Percentiles rank a stretch among this genome's conserved stretches.
phyloP scores from a whole-genome alignment of 2,329 filamentous ascomycete species.

The Botrytis aclada region DNA sequence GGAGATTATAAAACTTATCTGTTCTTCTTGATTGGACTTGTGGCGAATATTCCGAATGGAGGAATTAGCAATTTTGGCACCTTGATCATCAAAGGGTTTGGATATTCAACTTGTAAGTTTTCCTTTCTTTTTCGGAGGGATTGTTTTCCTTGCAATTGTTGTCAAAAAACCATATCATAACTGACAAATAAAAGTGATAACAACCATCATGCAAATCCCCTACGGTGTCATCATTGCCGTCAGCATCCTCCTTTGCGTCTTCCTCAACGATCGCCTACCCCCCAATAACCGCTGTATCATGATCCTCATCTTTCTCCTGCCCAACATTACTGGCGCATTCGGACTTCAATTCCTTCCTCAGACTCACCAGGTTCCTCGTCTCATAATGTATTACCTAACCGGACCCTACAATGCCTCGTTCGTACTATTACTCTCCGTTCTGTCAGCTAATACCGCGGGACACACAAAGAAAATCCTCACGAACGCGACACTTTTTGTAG shows the following conservation, averaged over 20 bases:
- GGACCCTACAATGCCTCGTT: slow-evolving; percentile 25
- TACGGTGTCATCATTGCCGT: slow-evolving; percentile 57
- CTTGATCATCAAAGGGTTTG: slow-evolving; percentile 55
- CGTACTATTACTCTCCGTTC: slow-evolving; percentile 41
- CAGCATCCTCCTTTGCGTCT: slow-evolving; percentile 42
- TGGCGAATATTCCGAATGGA: slow-evolving; percentile 53
- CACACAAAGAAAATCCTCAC: slow-evolving; percentile 48
- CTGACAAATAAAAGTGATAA: slow-evolving; percentile 39
- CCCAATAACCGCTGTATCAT: slow-evolving; percentile 4
- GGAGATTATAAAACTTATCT: slow-evolving; percentile 27
- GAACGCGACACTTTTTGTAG: slow-evolving; percentile 44
- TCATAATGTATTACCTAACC: slow-evolving; percentile 49
- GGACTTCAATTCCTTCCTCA: slow-evolving; percentile 45
- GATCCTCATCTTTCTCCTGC: slow-evolving; percentile 53
- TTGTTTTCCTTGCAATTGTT: not conserved
- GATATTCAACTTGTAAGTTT: slow-evolving; percentile 37
- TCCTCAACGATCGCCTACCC: slow-evolving; percentile 50
- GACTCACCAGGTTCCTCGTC: slow-evolving; percentile 44
- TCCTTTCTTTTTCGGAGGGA: not conserved
- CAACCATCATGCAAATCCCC: slow-evolving; percentile 53
- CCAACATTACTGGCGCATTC: slow-evolving; percentile 53
- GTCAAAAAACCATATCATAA: not conserved
- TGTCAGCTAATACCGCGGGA: slow-evolving; percentile 57
- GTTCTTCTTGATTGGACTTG: slow-evolving; percentile 47
- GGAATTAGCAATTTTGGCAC: slow-evolving; percentile 57